Percentiles rank a stretch among this genome's conserved stretches.
These are phyloP conservation scores for Wickerhamiella bombiphila DNA, from an alignment of 805 yeast species.

Conservation along the genomic window DNA sequence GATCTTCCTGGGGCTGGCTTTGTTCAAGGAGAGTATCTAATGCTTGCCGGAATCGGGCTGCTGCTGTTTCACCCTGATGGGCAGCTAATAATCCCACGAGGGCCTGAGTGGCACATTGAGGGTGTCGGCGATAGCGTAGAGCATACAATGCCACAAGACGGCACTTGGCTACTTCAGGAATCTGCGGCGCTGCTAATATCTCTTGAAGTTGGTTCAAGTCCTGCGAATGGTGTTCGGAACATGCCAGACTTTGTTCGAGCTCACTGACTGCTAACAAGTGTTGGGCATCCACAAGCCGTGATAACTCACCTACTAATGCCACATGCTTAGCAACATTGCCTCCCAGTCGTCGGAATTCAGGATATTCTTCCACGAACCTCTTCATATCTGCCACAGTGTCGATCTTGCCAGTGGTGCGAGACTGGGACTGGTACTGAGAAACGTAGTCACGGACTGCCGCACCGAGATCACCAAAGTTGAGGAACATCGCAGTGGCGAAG, in stretches of 20 bases:
- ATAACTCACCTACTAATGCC: constrained; percentile 76
- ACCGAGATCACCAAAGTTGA: constrained; percentile 90
- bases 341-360: constrained; percentile 80
- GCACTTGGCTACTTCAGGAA: constrained; percentile 43
- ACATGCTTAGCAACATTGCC: constrained; percentile 86
- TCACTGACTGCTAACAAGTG: constrained; percentile 79
- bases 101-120: constrained; percentile 30
- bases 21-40: constrained; percentile 32
- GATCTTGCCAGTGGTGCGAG: constrained; percentile 58
- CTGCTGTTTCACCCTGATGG: neutral
- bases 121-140: constrained; percentile 46
- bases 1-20: constrained; percentile 27
- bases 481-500: constrained; percentile 64
- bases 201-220: constrained; percentile 45
- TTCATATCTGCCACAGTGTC: constrained; percentile 81
- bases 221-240: constrained; percentile 40
- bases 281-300: constrained; percentile 44
- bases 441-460: constrained; percentile 77
- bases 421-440: constrained; percentile 61
- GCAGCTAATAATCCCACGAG: constrained; percentile 21
- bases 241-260: constrained; percentile 71
- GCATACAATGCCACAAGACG: constrained; percentile 63
- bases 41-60: constrained; percentile 27
- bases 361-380: constrained; percentile 78
- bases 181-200: constrained; percentile 31